These are phyloP conservation scores for Pueraria montana DNA, from an alignment of 306 rosid genomes.

Conservation along the genomic window DNA sequence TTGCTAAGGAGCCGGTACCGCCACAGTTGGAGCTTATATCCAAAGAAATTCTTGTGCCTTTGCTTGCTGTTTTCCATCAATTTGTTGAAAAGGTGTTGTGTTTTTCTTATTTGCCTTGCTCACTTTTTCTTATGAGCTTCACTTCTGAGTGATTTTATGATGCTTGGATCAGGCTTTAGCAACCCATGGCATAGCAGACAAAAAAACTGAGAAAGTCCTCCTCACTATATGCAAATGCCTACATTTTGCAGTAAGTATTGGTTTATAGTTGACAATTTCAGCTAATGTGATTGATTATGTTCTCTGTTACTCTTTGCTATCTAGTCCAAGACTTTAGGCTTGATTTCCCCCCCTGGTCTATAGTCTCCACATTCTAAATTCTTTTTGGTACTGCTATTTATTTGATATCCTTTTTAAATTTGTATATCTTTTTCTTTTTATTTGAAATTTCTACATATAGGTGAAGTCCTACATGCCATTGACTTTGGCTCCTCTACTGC, in stretches of 20 bases:
- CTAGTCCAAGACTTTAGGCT: background rate
- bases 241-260: constrained; percentile 78
- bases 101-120: constrained; percentile 25
- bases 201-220: constrained; percentile 69
- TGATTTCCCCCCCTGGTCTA: background rate
- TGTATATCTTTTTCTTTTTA: constrained; percentile 1
- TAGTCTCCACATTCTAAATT: constrained; percentile 16
- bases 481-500: constrained; percentile 70
- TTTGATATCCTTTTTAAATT: background rate
- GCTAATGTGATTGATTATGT: background rate
- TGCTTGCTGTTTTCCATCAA: constrained; percentile 75
- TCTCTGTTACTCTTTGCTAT: constrained; percentile 23
- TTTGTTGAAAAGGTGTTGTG: constrained; percentile 66
- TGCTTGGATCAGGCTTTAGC: constrained; percentile 67
- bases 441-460: constrained; percentile 55
- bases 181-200: constrained; percentile 46
- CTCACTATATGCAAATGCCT: constrained; percentile 85
- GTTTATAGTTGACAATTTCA: constrained; percentile 27
- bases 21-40: constrained; percentile 81
- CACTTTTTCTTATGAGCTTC: constrained; percentile 12
- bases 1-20: constrained; percentile 84
- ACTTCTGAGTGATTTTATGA: constrained; percentile 45
- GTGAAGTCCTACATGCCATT: constrained; percentile 89
- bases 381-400: background rate
- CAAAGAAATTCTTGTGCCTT: constrained; percentile 71